Evolutionary conservation across 2,329 filamentous ascomycete species (phyloP), one percentile per base, ranked within the genome.

Genomic region (Aspergillus sp.): DNA sequence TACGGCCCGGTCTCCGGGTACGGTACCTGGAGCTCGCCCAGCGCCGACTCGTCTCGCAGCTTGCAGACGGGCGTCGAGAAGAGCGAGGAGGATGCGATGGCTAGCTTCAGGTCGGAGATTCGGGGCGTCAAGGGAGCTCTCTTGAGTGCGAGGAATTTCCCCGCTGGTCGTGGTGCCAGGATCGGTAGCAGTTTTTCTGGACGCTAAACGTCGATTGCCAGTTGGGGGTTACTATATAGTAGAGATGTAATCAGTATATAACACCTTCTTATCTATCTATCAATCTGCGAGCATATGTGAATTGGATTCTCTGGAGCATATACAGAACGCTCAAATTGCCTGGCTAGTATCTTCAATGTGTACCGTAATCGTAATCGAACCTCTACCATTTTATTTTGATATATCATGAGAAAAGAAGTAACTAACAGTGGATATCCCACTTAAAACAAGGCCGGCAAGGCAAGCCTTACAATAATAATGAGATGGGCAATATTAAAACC

Each of bases 91-190:
- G 79, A 81, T 56, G 77, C 76, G n/a, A 74, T 82, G 47, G 71
- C 78, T 9, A 69, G 71, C 33, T 66, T 83, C 52, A 79, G 77
- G 61, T 71, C 72, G 38, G 80, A 83, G 54, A 82, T 84, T 44
- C 66, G 79, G 47, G 73, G 77, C 32, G 75, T 83, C 19, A 84
- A 84, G 62, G 81, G 80, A 8, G 78, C 80, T 2, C 67, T 84
- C 47, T 60, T 84, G 51, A 82, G 78, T 59, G 77, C 80, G 6
- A 76, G 78, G 52, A 79, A 82, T 51, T 84, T 84, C 52, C 78
- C 75, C 33, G 50, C 64, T 8, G 59, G 63, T 45, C 59, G 62
- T 6, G 60, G 57, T 5, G 57, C 57, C 12, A 52, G 58, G 28
- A 52, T 58, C 27, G 56, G 54, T n/a, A 52, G 53, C 40, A 46